Percentiles rank a stretch among this genome's conserved stretches.
Conservation (phyloP, 345 rosid genomes). For the Lenwebbia sp. region DNA sequence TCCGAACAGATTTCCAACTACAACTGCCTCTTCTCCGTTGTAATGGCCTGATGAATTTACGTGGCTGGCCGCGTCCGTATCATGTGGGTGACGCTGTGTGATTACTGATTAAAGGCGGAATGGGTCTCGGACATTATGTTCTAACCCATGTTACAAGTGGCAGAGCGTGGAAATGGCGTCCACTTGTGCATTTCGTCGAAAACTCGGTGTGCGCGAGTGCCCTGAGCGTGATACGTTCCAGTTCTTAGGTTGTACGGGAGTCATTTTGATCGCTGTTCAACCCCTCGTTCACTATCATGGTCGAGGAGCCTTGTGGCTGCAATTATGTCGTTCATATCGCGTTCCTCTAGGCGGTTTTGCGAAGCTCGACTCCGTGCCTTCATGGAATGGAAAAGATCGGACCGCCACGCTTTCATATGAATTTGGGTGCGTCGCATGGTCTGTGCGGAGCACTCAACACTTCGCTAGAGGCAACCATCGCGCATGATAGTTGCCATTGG, state of each 20-base stretch:
- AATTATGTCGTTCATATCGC: accelerated
- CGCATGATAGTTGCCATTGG: neutral
- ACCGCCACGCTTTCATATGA: neutral
- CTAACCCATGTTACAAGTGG: neutral
- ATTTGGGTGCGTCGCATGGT: no score
- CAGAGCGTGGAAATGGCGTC: neutral
- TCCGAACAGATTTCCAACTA: neutral
- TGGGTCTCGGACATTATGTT: neutral
- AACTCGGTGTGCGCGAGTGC: neutral
- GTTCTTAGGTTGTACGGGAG: neutral
- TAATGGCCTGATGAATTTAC: neutral
- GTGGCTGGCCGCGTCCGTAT: neutral
- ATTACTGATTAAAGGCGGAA: neutral
- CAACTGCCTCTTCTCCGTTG: neutral
- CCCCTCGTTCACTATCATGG: neutral
- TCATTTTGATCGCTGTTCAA: neutral
- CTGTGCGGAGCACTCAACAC: no score
- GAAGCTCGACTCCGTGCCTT: neutral
- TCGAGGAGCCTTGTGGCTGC: neutral
- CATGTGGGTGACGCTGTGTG: neutral
- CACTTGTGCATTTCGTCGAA: neutral
- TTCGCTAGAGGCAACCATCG: no score
- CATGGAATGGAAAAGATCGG: neutral
- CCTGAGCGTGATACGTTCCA: neutral
- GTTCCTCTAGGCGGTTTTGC: neutral